phyloP scores from a whole-genome alignment of 192 early-diverging fungal genomes.

The Coemansia sp. region DNA sequence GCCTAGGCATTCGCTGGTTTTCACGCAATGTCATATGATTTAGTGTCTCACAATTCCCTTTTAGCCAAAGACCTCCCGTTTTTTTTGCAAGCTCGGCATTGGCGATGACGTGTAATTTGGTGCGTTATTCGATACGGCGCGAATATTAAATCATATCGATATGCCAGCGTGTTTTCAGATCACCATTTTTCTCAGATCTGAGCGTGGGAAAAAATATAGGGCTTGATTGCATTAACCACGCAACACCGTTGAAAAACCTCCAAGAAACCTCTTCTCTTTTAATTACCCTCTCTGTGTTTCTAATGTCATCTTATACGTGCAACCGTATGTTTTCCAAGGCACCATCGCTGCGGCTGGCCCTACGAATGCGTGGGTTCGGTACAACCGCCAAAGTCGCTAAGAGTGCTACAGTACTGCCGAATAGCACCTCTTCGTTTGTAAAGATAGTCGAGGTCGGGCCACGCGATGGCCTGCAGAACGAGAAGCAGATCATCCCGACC shows the following conservation, averaged over 20 bases:
- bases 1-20: not conserved
- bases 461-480: constrained; percentile 96
- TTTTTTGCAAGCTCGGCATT: not conserved
- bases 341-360: not conserved
- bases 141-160: not conserved
- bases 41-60: not conserved
- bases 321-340: not conserved
- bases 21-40: not conserved
- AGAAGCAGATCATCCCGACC: constrained; percentile 78
- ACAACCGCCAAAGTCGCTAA: constrained; percentile 6
- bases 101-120: too few species aligned
- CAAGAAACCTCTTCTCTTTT: not conserved
- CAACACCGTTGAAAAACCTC: not conserved
- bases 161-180: not conserved
- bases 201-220: constrained; percentile 1
- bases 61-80: not conserved
- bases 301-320: not conserved
- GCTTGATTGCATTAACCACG: not conserved
- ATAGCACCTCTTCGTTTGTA: constrained; percentile 52
- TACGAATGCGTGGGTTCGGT: constrained; percentile 14
- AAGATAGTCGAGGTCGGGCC: constrained; percentile 97
- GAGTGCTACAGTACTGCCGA: not conserved
- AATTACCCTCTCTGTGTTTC: not conserved
- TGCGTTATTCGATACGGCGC: too few species aligned
- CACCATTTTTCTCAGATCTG: not conserved